phyloP scores from a whole-genome alignment of 805 yeast genomes.

The Pichia paraexigua region DNA sequence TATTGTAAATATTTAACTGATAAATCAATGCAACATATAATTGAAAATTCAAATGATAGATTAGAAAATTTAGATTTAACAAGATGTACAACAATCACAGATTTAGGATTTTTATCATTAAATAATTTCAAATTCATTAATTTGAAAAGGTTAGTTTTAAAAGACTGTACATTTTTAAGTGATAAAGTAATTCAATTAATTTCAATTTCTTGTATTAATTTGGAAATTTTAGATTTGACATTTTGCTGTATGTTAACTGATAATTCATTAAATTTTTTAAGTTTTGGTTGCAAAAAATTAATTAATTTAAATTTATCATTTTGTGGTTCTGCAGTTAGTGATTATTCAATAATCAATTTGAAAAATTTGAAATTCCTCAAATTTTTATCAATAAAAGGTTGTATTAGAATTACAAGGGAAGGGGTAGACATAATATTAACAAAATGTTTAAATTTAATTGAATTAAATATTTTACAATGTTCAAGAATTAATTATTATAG shows the following conservation, averaged over 20 bases:
- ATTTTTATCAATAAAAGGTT: conserved; percentile 51
- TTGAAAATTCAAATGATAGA: conserved; percentile 47
- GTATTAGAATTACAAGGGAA: conserved; percentile 68
- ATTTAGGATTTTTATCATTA: conserved; percentile 65
- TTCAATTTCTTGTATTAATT: conserved; percentile 51
- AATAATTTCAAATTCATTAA: conserved; percentile 46
- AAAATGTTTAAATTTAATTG: conserved; percentile 44
- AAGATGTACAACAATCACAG: conserved; percentile 73
- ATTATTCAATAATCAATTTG: conserved; percentile 53
- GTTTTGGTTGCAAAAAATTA: conserved; percentile 56
- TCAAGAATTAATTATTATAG: conserved; percentile 58
- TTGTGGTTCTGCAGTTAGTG: conserved; percentile 77
- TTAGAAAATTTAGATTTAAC: conserved; percentile 54
- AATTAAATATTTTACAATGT: conserved; percentile 63
- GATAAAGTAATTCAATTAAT: conserved; percentile 57
- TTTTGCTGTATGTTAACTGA: conserved; percentile 74
- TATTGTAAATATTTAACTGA: conserved; percentile 74
- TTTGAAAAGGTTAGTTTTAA: conserved; percentile 43
- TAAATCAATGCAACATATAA: conserved; percentile 53
- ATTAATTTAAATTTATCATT: conserved; percentile 52
- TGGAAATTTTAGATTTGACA: conserved; percentile 52
- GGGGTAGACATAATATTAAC: conserved; percentile 63
- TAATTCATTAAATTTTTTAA: conserved; percentile 55
- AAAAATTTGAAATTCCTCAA: conserved; percentile 47
- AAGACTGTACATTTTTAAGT: conserved; percentile 68